Evolutionary conservation across 306 rosid species (phyloP).

Genomic region (Rosa persica): DNA sequence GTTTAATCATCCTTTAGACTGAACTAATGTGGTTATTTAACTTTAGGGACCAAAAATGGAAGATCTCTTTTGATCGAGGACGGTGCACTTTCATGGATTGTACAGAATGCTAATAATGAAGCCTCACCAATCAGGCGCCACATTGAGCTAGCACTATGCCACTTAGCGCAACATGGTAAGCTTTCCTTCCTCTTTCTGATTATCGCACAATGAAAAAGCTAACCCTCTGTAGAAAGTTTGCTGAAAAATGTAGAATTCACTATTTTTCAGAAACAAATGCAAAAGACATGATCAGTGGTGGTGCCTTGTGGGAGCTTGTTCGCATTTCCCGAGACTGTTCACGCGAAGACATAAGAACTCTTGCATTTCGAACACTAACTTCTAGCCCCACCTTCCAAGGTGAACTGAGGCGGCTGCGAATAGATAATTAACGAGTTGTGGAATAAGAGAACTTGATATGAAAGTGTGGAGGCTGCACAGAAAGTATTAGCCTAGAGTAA

Average conservation of each 20-base stretch:
- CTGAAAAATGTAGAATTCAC: slow-evolving; percentile 26
- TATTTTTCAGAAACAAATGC: slow-evolving; percentile 77
- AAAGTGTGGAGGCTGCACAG: slow-evolving; percentile 17
- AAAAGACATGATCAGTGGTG: slow-evolving; percentile 86
- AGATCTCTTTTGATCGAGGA: slow-evolving; percentile 91
- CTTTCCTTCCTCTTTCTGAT: neutral
- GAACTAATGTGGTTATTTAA: neutral
- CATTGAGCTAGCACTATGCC: slow-evolving; percentile 95
- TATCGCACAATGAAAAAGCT: slow-evolving; percentile 9
- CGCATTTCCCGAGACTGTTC: slow-evolving; percentile 90
- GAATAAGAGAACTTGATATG: slow-evolving; percentile 3
- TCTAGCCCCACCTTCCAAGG: slow-evolving; percentile 83
- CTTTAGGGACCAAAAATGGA: slow-evolving; percentile 69
- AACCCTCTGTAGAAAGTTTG: slow-evolving; percentile 6
- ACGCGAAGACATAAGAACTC: slow-evolving; percentile 86
- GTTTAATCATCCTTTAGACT: neutral
- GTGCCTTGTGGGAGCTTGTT: slow-evolving; percentile 94
- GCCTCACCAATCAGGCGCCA: slow-evolving; percentile 91
- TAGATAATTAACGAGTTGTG: slow-evolving; percentile 41
- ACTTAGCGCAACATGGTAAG: slow-evolving; percentile 93
- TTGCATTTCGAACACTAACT: slow-evolving; percentile 78
- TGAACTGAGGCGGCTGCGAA: slow-evolving; percentile 75
- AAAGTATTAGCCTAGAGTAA: neutral
- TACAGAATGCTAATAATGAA: slow-evolving; percentile 88
- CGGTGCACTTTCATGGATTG: slow-evolving; percentile 96